phyloP scores from a whole-genome alignment of 1,284 basidiomycete genomes.

The Lentinula novae-zelandiae region DNA sequence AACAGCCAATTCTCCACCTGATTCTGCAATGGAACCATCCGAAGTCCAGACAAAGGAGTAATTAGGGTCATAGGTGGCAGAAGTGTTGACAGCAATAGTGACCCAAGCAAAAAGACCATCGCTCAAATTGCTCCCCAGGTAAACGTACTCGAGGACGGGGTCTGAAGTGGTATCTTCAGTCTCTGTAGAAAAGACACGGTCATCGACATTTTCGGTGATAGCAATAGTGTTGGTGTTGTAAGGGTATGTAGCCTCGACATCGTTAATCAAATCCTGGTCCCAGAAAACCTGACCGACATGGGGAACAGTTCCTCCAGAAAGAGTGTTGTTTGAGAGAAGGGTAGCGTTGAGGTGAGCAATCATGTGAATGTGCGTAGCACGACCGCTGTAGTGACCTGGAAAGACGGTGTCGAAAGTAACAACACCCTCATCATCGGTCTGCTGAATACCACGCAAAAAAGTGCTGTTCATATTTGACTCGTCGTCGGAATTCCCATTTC shows the following conservation, averaged over 20 bases:
- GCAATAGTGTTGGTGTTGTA: conserved; percentile 18
- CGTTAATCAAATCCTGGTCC: conserved; percentile 17
- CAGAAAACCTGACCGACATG: conserved; percentile 21
- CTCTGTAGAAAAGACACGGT: conserved; percentile 17
- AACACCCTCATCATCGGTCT: conserved; percentile 17
- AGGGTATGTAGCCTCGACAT: conserved; percentile 14
- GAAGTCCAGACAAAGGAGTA: conserved; percentile 14
- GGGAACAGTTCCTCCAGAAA: conserved; percentile 10
- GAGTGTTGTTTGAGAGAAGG: conserved; percentile 14
- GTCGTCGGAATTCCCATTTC: conserved; percentile 16
- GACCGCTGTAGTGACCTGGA: conserved; percentile 18
- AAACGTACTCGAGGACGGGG: conserved; percentile 18
- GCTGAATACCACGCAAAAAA: conserved; percentile 15
- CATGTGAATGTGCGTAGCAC: conserved; percentile 19
- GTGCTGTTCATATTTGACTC: conserved; percentile 15
- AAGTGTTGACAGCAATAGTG: conserved; percentile 17
- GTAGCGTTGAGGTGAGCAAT: conserved; percentile 15
- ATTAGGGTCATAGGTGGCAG: conserved; percentile 9
- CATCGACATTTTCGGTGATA: conserved; percentile 19
- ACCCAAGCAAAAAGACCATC: conserved; percentile 20
- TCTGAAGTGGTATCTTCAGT: conserved; percentile 14
- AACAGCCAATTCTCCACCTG: neutral
- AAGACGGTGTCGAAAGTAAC: conserved; percentile 16
- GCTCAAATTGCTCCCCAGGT: conserved; percentile 15
- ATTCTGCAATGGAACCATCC: conserved; percentile 15